phyloP scores from a whole-genome alignment of 2,329 filamentous ascomycete species.

The Trichoderma hamatum region DNA sequence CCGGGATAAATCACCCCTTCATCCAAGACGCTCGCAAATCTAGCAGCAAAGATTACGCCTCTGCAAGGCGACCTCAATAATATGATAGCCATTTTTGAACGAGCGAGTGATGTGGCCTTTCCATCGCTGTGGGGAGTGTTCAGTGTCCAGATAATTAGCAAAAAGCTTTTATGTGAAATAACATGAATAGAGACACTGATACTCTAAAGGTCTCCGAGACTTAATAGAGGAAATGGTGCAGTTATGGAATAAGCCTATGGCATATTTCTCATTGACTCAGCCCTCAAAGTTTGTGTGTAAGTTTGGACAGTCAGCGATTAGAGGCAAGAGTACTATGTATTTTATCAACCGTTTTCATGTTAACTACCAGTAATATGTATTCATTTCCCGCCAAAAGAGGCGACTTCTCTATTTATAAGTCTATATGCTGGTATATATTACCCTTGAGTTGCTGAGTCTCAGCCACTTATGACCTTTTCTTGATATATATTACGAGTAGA shows the following conservation, averaged over 20 bases:
- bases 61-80: background rate
- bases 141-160: background rate
- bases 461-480: background rate
- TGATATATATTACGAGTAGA: background rate
- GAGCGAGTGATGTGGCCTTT: background rate
- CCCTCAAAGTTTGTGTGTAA: no score
- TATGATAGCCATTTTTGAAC: background rate
- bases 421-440: background rate
- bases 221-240: background rate
- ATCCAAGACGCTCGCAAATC: background rate
- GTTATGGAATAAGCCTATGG: background rate
- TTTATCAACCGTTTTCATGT: background rate
- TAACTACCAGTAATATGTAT: background rate
- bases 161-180: background rate
- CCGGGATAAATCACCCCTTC: background rate
- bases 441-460: background rate
- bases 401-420: background rate
- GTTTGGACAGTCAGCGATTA: background rate
- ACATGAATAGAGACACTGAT: background rate
- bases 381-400: background rate
- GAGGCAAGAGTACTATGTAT: background rate
- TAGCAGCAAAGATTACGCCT: background rate
- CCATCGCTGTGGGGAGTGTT: background rate
- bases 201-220: background rate
- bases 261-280: background rate